Evolutionary conservation across 495 filamentous ascomycete genomes (phyloP), one percentile per base, ranked within the genome.

Genomic region (Neurospora sp.): DNA sequence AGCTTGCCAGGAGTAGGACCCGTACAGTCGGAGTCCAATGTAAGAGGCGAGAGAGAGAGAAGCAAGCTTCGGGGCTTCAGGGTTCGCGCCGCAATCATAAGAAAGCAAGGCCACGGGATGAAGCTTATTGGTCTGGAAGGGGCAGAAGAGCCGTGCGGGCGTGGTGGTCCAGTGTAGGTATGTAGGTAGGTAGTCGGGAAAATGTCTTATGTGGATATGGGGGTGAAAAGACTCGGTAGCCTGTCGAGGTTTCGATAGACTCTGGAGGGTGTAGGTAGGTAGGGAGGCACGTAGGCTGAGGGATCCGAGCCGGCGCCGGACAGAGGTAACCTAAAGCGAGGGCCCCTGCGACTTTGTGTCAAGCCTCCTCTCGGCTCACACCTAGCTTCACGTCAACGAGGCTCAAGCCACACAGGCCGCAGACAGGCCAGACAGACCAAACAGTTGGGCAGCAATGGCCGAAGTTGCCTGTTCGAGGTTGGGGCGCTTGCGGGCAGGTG

Each of bases 371-470:
- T 59, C 22, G 22, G 48, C 48, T 59, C 22, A 59, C 48, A 59
- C 48, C 48, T 59, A 59, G 71, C 71, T 73, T 76, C 73, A 75
- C 72, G 70, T 77, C 38, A 53, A 61, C 48, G 22, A 59, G 69
- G 68, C 71, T 75, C 37, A 40, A 68, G 65, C 68, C 70, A 69
- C 44, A 68, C 72, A 73, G 77, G 71, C 72, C 74, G 69, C 71
- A 71, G 48, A 35, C 39, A 39, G 48, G 39, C 38, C 44, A 20
- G 31, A 44, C 46, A 59, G n/a, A 59, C 20, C 48, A 72, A 37
- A 40, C 40, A 75, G 77, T 80, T 78, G 79, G 79, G 79, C 79
- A 80, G 79, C 79, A 80, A 80, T 72, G 38, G 69, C n/a, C 12
- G 35, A 48, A 53, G 71, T 73, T 70, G 72, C 71, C 69, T 69